Base-by-base conservation (phyloP, 2,329 filamentous ascomycete genomes). In the Pyrenochaeta sp. region DNA sequence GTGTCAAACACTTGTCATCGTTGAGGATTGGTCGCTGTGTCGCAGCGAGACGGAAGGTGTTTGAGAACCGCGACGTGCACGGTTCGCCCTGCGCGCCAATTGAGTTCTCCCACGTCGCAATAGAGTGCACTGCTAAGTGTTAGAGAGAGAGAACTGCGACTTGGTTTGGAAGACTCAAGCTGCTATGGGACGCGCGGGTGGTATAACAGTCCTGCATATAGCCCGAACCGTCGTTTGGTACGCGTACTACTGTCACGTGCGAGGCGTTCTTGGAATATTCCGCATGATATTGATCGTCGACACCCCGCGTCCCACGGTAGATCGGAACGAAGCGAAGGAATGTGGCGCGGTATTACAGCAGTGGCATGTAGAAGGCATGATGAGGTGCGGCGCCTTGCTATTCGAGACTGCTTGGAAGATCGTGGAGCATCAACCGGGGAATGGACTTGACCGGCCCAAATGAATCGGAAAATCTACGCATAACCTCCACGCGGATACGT, bases 11-110 rank as follows among this genome's bases (percentile, higher is more conserved):
- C 44, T 44, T 34, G 52, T 46, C 36, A 37, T 43, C 32, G 42
- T 46, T 37, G 39, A 52, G 36, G 54, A 72, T 67, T 72, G 71
- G 71, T 62, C 52, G 61, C 56, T 47, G 59, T 44, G 25, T 40
- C 49, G 60, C 45, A 27, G 27, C 63, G 73, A 72, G 66, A 75
- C 74, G 50, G 32, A 58, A 63, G 57, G 52, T 57, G 74, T 76
- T 48, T 60, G 67, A 74, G 67, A 71, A 66, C 54, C 62, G 73
- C 63, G 66, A 73, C 72, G 60, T 37, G 70, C 72, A 75, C 71
- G 63, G 62, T 25, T 71, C 69, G 39, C 49, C 22, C 2, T 42
- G 50, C 59, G 60, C 45, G 57, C 62, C 58, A 44, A 54, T 54
- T 49, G 46, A 22, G 58, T 55, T 55, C 49, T 50, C 47, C 45